phyloP scores from a whole-genome alignment of 208 protist genomes.

The Wallacemonas collosoma region DNA sequence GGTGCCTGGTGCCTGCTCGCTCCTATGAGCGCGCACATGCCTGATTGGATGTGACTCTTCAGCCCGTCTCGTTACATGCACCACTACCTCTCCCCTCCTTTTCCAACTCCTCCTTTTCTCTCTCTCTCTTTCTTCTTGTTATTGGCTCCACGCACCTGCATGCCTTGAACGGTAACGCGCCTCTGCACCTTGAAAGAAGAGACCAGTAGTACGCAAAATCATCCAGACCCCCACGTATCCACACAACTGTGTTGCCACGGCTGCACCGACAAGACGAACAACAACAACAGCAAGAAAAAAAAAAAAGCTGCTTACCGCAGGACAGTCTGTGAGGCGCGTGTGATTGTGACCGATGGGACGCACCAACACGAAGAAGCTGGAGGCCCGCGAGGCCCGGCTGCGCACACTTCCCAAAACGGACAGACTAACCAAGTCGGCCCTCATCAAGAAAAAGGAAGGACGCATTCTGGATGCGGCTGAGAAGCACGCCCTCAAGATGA shows the following conservation, averaged over 20 bases:
- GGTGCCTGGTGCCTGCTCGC: too few species aligned
- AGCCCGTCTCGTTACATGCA: background rate
- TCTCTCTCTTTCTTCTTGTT: slow-evolving; percentile 16
- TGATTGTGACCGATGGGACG: slow-evolving; percentile 53
- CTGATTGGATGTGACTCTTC: background rate
- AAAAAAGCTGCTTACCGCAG: too few species aligned
- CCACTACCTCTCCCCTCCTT: slow-evolving; percentile 1
- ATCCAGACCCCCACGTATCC: too few species aligned
- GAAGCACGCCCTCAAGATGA: slow-evolving; percentile 91
- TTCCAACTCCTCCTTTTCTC: slow-evolving; percentile 12
- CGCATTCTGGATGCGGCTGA: slow-evolving; percentile 82
- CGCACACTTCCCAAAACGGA: slow-evolving; percentile 73
- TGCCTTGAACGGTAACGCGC: too few species aligned
- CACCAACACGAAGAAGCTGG: slow-evolving; percentile 78
- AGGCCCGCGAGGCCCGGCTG: slow-evolving; percentile 67
- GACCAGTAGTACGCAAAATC: too few species aligned
- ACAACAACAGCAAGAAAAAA: too few species aligned
- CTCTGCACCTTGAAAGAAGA: too few species aligned
- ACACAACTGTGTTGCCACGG: too few species aligned
- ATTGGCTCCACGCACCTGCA: too few species aligned
- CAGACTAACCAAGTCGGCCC: slow-evolving; percentile 69
- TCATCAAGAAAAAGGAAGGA: slow-evolving; percentile 90
- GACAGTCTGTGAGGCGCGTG: too few species aligned
- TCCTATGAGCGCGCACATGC: too few species aligned
- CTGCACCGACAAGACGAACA: too few species aligned